Percentiles rank a stretch among this genome's conserved stretches.
phyloP scores from a whole-genome alignment of 305 asterid genomes.

The Stenogyne calaminthoides region DNA sequence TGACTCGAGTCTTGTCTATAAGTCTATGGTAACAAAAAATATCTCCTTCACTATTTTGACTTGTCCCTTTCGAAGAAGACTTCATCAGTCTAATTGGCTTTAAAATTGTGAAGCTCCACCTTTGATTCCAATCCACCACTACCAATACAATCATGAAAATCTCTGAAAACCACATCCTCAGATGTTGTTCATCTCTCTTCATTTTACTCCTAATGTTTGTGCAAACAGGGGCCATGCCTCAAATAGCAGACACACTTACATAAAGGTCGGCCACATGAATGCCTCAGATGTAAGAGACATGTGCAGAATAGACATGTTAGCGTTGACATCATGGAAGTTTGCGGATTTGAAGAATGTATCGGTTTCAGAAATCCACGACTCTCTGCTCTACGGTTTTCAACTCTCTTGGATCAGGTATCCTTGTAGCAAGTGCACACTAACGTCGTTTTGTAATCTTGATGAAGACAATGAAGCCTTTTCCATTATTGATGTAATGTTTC shows the following conservation, averaged over 20 bases:
- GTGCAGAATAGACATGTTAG: constrained; percentile 29
- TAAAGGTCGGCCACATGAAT: constrained; percentile 27
- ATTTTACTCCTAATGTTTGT: neutral
- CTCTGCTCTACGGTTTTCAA: constrained; percentile 36
- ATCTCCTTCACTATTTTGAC: too few relatives aligned
- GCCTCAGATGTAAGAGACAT: constrained; percentile 1
- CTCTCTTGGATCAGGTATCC: neutral
- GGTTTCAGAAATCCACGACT: constrained; percentile 31
- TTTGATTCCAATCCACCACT: neutral
- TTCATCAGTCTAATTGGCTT: too few relatives aligned
- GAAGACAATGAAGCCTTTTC: neutral
- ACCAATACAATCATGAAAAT: neutral
- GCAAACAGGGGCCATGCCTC: neutral
- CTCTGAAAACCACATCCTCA: neutral
- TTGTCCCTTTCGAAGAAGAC: too few relatives aligned
- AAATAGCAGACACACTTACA: too few relatives aligned
- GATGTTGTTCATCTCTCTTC: neutral
- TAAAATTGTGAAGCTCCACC: too few relatives aligned
- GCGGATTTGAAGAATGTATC: constrained; percentile 7
- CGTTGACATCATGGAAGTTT: constrained; percentile 25
- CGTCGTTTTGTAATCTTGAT: neutral
- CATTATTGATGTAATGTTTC: too few relatives aligned
- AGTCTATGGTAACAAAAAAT: too few relatives aligned
- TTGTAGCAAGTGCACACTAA: neutral
- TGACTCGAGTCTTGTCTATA: too few relatives aligned